Percentiles rank a stretch among this genome's conserved stretches.
phyloP scores from a whole-genome alignment of 1,139 yeast genomes.

The Suhomyces ambrosiae region DNA sequence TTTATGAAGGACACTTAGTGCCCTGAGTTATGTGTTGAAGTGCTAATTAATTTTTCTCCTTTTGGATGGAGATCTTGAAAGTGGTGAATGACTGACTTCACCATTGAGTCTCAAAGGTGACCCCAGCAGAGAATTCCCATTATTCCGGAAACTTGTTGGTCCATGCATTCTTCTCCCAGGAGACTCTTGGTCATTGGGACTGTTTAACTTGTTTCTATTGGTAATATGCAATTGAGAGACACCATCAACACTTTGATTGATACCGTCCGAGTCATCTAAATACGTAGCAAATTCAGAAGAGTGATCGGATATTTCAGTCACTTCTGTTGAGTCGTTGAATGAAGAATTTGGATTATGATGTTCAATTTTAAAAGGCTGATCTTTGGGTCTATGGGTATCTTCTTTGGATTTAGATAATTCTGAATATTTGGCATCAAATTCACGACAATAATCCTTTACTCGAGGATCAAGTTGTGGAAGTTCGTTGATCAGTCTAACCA shows the following conservation, averaged over 20 bases:
- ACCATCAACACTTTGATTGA: slow-evolving; percentile 16
- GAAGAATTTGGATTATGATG: slow-evolving; percentile 7
- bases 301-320: slow-evolving; percentile 3
- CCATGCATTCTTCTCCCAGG: slow-evolving; percentile 3
- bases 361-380: slow-evolving; percentile 16
- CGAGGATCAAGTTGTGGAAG: slow-evolving; percentile 6
- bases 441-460: slow-evolving; percentile 3
- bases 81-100: slow-evolving; percentile 2
- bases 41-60: slow-evolving; percentile 9
- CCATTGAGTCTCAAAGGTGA: slow-evolving; percentile 1
- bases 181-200: not conserved
- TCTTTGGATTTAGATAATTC: not conserved
- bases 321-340: slow-evolving; percentile 2
- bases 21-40: not conserved
- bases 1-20: not conserved
- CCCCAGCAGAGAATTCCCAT: not conserved
- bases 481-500: slow-evolving; percentile 5
- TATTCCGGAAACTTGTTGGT: not conserved
- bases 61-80: slow-evolving; percentile 12
- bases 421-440: slow-evolving; percentile 8
- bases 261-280: slow-evolving; percentile 13
- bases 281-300: slow-evolving; percentile 3
- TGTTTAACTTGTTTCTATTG: slow-evolving; percentile 1
- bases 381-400: slow-evolving; percentile 12
- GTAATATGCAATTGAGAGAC: slow-evolving; percentile 18